Conservation (phyloP, 2,329 filamentous ascomycete genomes). For the Fusarium falciforme region DNA sequence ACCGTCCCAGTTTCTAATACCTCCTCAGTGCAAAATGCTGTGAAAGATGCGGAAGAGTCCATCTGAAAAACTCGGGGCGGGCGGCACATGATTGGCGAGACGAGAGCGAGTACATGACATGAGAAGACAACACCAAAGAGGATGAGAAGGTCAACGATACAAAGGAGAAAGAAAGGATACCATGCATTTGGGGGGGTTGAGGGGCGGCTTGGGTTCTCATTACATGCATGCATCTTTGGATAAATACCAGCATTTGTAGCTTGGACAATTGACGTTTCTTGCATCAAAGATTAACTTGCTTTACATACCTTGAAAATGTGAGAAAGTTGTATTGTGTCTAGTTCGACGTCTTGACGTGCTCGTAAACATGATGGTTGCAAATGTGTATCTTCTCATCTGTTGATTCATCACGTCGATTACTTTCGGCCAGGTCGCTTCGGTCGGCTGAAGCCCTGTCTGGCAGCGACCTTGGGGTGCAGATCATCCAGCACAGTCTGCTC, state of each 20-base stretch:
- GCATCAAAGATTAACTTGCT: slow-evolving; percentile 11
- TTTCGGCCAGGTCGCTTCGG: slow-evolving; percentile 82
- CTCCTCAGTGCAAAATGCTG: slow-evolving; percentile 25
- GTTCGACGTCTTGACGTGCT: background rate
- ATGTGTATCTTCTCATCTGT: slow-evolving; percentile 8
- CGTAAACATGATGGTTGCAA: background rate
- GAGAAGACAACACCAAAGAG: slow-evolving; percentile 1
- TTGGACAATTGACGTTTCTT: slow-evolving; percentile 43
- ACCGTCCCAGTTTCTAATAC: slow-evolving; percentile 28
- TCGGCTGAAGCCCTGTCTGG: slow-evolving; percentile 77
- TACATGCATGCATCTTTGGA: slow-evolving; percentile 43
- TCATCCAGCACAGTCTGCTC: slow-evolving; percentile 74
- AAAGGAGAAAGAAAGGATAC: slow-evolving; percentile 38
- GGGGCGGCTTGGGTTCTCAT: slow-evolving; percentile 38
- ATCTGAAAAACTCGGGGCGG: slow-evolving; percentile 17
- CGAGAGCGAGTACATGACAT: background rate
- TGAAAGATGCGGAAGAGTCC: slow-evolving; percentile 28
- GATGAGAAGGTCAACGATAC: slow-evolving; percentile 27
- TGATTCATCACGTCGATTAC: slow-evolving; percentile 15
- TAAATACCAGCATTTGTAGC: slow-evolving; percentile 46
- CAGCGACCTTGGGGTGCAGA: slow-evolving; percentile 74
- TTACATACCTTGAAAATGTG: background rate
- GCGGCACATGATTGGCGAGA: background rate
- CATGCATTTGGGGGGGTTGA: slow-evolving; percentile 37
- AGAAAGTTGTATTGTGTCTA: background rate